These are phyloP conservation scores for Dioscorea dumetorum DNA, from an alignment of 106 monocot species.

Conservation along the genomic window DNA sequence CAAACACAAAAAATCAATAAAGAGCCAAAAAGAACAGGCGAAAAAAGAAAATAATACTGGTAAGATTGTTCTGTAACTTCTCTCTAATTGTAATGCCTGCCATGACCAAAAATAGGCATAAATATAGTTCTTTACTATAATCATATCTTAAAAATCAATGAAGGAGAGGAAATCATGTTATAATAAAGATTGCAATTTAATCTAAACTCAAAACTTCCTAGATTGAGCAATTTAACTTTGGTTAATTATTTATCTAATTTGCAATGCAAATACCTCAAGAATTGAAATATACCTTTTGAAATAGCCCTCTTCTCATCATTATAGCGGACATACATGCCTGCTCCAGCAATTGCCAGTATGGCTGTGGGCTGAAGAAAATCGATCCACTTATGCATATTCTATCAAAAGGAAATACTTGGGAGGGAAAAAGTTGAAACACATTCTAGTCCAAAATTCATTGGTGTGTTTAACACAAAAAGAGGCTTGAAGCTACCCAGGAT, in stretches of 20 bases:
- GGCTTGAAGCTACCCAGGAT: neutral
- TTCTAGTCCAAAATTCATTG: neutral
- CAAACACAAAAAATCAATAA: too few relatives aligned
- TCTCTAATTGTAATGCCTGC: too few relatives aligned
- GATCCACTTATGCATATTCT: neutral
- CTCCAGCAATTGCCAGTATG: slow-evolving; percentile 41
- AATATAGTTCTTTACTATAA: too few relatives aligned
- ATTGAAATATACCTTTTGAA: slow-evolving; percentile 34
- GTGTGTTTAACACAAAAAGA: neutral
- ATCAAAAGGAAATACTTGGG: neutral
- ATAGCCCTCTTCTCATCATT: slow-evolving; percentile 70
- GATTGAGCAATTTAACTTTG: neutral
- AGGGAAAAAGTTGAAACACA: neutral
- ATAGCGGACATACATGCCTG: slow-evolving; percentile 41
- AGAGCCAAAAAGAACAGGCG: too few relatives aligned
- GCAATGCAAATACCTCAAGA: neutral
- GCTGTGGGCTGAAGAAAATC: slow-evolving; percentile 49
- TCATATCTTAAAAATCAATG: too few relatives aligned
- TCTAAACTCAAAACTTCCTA: too few relatives aligned
- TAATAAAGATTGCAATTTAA: too few relatives aligned
- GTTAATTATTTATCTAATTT: neutral
- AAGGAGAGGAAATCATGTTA: too few relatives aligned
- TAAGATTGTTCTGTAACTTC: too few relatives aligned
- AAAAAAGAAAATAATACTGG: too few relatives aligned
- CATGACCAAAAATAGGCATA: too few relatives aligned